Conservation (phyloP, 768 basidiomycete genomes). For the Pisolithus sp. region DNA sequence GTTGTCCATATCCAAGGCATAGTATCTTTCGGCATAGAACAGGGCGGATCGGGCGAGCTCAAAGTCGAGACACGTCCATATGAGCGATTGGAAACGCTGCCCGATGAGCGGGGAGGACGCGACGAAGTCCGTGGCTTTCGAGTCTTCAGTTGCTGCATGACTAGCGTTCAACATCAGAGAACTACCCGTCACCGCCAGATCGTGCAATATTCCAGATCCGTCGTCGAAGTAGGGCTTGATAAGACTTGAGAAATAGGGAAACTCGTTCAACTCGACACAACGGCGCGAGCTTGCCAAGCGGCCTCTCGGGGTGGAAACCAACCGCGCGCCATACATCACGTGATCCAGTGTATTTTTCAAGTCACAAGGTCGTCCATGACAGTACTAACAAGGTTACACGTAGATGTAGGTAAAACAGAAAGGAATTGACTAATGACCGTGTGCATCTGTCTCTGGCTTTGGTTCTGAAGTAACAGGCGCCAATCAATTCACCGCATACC, state of each 20-base stretch:
- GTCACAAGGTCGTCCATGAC: no score
- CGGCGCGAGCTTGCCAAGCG: slow-evolving; percentile 9
- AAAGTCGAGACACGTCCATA: slow-evolving; percentile 82
- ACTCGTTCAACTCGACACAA: not conserved
- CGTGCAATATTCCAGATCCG: not conserved
- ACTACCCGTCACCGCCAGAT: slow-evolving; percentile 7
- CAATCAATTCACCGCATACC: slow-evolving; percentile 12
- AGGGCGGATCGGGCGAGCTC: slow-evolving; percentile 74
- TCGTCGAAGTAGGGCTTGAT: not conserved
- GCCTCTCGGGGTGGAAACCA: slow-evolving; percentile 8
- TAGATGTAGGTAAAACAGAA: no score
- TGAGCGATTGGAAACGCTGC: slow-evolving; percentile 63
- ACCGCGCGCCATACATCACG: slow-evolving; percentile 21
- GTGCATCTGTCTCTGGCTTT: slow-evolving; percentile 64
- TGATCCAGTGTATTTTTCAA: slow-evolving; percentile 13
- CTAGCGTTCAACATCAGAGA: slow-evolving; percentile 12
- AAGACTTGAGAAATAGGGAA: not conserved
- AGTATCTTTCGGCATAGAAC: slow-evolving; percentile 86
- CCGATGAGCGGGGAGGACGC: slow-evolving; percentile 51
- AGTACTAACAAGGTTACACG: no score
- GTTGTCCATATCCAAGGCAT: slow-evolving; percentile 57
- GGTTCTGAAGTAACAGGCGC: slow-evolving; percentile 42
- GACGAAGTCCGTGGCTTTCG: slow-evolving; percentile 29
- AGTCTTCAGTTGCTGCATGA: slow-evolving; percentile 52
- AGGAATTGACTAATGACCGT: slow-evolving; percentile 52